Percentiles rank a stretch among this genome's conserved stretches.
Evolutionary conservation across 2,329 filamentous ascomycete species (phyloP).

Genomic region (Paracoccidioides brasiliensis): DNA sequence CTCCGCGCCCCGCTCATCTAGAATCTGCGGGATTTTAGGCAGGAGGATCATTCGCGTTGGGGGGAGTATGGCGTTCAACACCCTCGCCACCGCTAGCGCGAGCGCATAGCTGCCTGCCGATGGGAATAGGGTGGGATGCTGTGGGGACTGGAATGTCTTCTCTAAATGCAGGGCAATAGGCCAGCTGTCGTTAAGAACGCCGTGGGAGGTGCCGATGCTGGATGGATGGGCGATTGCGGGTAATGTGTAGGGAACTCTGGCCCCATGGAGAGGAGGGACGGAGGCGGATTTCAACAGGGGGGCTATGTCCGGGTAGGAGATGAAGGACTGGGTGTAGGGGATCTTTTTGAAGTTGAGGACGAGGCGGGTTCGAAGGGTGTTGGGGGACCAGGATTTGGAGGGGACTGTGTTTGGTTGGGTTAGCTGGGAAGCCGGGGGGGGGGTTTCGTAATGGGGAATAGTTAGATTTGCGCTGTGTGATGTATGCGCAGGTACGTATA

Average conservation of each 20-base stretch:
- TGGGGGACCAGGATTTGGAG: slow-evolving; percentile 18
- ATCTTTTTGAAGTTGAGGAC: slow-evolving; percentile 31
- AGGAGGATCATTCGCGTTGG: slow-evolving; percentile 19
- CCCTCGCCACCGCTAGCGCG: slow-evolving; percentile 17
- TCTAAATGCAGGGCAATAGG: slow-evolving; percentile 29
- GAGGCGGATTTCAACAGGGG: slow-evolving; percentile 20
- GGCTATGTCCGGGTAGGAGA: slow-evolving; percentile 30
- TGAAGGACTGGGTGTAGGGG: slow-evolving; percentile 28
- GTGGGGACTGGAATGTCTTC: slow-evolving; percentile 23
- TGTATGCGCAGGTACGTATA: not conserved
- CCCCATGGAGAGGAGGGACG: slow-evolving; percentile 7
- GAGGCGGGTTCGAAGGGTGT: slow-evolving; percentile 29
- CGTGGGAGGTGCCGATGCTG: slow-evolving; percentile 8
- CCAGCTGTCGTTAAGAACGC: slow-evolving; percentile 20
- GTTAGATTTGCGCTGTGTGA: not conserved
- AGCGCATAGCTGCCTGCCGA: slow-evolving; percentile 20
- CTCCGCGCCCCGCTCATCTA: slow-evolving; percentile 21
- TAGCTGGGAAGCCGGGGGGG: not conserved
- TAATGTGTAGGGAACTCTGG: slow-evolving; percentile 21
- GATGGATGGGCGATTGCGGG: slow-evolving; percentile 28
- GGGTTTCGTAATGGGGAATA: not conserved
- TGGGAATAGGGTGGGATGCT: slow-evolving; percentile 22
- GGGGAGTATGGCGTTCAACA: not conserved
- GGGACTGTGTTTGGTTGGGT: slow-evolving; percentile 1
- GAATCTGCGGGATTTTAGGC: slow-evolving; percentile 23